Conservation (phyloP, 2,329 filamentous ascomycete genomes). For the Colletotrichum incanum region DNA sequence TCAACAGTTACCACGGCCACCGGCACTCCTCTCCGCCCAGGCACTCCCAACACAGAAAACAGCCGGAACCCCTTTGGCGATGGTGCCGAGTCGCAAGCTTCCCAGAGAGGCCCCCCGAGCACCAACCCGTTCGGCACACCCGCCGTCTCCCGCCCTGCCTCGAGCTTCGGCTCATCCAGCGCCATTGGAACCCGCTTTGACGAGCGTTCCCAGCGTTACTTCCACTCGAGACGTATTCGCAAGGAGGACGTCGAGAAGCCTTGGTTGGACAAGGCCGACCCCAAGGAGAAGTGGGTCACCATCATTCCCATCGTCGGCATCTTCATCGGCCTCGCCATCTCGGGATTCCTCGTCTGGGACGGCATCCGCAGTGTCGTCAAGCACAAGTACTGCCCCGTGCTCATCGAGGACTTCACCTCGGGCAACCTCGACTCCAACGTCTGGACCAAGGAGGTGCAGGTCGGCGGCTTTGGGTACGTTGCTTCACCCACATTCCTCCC, state of each 20-base stretch:
- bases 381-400: conserved; percentile 80
- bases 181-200: conserved; percentile 55
- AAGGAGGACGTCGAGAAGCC: conserved; percentile 84
- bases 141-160: conserved; percentile 61
- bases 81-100: conserved; percentile 55
- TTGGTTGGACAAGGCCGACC: conserved; percentile 81
- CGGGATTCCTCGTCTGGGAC: conserved; percentile 82
- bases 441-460: conserved; percentile 83
- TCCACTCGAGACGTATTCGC: conserved; percentile 80
- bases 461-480: conserved; percentile 82
- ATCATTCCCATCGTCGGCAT: conserved; percentile 84
- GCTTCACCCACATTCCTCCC: not conserved
- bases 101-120: conserved; percentile 49
- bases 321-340: conserved; percentile 75
- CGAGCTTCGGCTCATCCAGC: conserved; percentile 64
- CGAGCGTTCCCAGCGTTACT: conserved; percentile 70
- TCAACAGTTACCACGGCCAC: conserved; percentile 57
- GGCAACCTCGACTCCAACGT: conserved; percentile 71
- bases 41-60: conserved; percentile 60
- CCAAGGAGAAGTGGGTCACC: conserved; percentile 88
- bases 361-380: conserved; percentile 80
- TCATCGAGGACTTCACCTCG: conserved; percentile 76
- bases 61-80: conserved; percentile 60
- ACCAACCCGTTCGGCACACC: conserved; percentile 65
- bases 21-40: conserved; percentile 58